Percentiles rank a stretch among this genome's conserved stretches.
Evolutionary conservation across 2,329 filamentous ascomycete genomes (phyloP).

Genomic region (Mollisiaceae sp.): DNA sequence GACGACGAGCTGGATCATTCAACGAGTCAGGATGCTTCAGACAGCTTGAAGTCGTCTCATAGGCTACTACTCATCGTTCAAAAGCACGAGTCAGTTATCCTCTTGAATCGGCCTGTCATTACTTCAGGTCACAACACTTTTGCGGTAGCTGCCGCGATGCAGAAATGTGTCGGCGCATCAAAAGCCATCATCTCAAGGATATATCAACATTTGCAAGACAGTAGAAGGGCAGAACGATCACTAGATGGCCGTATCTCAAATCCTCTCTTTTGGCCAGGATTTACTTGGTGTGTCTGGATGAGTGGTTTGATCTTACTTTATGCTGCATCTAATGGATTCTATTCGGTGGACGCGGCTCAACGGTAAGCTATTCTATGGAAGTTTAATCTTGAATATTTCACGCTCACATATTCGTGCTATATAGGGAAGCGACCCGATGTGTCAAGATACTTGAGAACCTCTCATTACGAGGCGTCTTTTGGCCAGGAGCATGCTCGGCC

Average conservation of each 20-base stretch:
- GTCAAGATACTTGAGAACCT: slow-evolving; percentile 44
- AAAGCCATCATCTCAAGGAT: slow-evolving; percentile 48
- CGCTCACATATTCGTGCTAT: slow-evolving; percentile 14
- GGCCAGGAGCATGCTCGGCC: slow-evolving; percentile 47
- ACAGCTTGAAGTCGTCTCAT: slow-evolving; percentile 42
- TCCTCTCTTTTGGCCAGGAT: slow-evolving; percentile 51
- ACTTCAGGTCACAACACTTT: slow-evolving; percentile 47
- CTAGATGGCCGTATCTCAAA: slow-evolving; percentile 27
- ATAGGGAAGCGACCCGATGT: slow-evolving; percentile 33
- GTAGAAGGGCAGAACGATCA: slow-evolving; percentile 5
- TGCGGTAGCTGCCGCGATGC: slow-evolving; percentile 49
- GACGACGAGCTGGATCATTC: not conserved
- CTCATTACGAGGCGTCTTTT: slow-evolving; percentile 43
- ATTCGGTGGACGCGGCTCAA: slow-evolving; percentile 22
- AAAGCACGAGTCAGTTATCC: slow-evolving; percentile 52
- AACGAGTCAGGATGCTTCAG: not conserved
- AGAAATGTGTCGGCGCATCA: slow-evolving; percentile 52
- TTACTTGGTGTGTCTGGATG: slow-evolving; percentile 55
- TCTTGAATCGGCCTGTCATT: slow-evolving; percentile 51
- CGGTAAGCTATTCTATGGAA: slow-evolving; percentile 5
- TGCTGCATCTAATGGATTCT: slow-evolving; percentile 48
- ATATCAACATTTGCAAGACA: slow-evolving; percentile 31
- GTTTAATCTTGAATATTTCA: not conserved
- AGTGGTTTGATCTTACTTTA: slow-evolving; percentile 46
- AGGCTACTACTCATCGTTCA: slow-evolving; percentile 46